phyloP scores from a whole-genome alignment of 2,329 filamentous ascomycete species.

The Diaporthe helianthi region DNA sequence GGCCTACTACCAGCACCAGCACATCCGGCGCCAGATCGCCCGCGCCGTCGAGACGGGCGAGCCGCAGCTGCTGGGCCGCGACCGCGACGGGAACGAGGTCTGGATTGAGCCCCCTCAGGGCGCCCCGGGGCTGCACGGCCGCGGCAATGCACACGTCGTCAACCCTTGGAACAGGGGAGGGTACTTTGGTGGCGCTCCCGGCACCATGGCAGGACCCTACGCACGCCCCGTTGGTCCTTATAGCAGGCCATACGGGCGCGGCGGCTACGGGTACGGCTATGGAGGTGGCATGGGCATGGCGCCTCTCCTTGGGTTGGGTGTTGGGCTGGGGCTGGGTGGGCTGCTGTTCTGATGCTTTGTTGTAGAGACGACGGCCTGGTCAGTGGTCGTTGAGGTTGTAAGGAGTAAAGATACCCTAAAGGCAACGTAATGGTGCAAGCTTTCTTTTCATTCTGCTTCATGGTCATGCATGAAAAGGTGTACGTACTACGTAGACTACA shows the following conservation, averaged over 20 bases:
- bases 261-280: constrained; percentile 22
- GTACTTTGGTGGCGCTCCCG: constrained; percentile 11
- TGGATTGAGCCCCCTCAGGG: constrained; percentile 62
- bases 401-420: not conserved
- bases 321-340: constrained; percentile 4
- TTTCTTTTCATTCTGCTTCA: not conserved
- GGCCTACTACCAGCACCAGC: constrained; percentile 59
- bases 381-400: not conserved
- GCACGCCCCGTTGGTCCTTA: constrained; percentile 17
- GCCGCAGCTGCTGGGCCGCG: constrained; percentile 62
- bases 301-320: constrained; percentile 7
- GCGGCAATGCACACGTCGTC: not conserved
- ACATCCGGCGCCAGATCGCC: constrained; percentile 57
- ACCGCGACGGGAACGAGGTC: constrained; percentile 60
- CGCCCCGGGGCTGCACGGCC: not conserved
- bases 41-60: constrained; percentile 59
- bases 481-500: too few relatives aligned
- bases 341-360: not conserved
- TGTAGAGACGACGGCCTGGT: not conserved
- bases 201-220: constrained; percentile 12
- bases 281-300: constrained; percentile 28
- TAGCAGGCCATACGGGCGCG: constrained; percentile 5
- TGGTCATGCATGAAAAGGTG: too few relatives aligned
- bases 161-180: constrained; percentile 13
- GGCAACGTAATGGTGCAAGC: not conserved